phyloP scores from a whole-genome alignment of 2,329 filamentous ascomycete species.

The Alternaria longipes region DNA sequence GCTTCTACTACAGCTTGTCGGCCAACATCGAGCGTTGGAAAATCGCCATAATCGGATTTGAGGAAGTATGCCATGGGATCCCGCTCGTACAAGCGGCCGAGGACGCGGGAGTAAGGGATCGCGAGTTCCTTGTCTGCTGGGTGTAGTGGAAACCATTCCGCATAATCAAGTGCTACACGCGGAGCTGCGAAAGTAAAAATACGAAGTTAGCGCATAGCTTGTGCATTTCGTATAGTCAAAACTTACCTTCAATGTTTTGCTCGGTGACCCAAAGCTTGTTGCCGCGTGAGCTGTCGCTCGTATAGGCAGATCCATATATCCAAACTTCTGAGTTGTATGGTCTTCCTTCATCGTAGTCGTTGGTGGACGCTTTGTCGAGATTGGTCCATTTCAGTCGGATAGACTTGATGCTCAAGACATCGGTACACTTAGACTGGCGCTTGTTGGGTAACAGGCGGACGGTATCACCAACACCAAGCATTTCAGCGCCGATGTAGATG shows the following conservation, averaged over 20 bases:
- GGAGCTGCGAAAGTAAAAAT: conserved; percentile 13
- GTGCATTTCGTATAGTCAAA: too few species aligned
- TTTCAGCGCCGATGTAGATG: conserved; percentile 66
- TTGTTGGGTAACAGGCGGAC: conserved; percentile 58
- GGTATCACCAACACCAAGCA: conserved; percentile 63
- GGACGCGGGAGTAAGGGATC: conserved; percentile 61
- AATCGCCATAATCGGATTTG: conserved; percentile 25
- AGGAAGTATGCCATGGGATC: conserved; percentile 60
- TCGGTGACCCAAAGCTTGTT: conserved; percentile 37
- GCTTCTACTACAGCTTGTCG: conserved; percentile 57
- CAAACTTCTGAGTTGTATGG: conserved; percentile 59
- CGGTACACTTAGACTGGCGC: conserved; percentile 50
- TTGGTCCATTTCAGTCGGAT: conserved; percentile 62
- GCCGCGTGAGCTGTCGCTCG: conserved; percentile 45
- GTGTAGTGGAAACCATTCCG: conserved; percentile 62
- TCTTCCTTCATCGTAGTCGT: conserved; percentile 56
- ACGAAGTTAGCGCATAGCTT: too few species aligned
- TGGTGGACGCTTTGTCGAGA: conserved; percentile 58
- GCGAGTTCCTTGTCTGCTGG: conserved; percentile 52
- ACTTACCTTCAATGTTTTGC: conserved; percentile 6
- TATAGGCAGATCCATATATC: conserved; percentile 62
- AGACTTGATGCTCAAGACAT: conserved; percentile 63
- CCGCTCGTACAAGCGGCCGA: conserved; percentile 65
- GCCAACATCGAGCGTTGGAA: conserved; percentile 54
- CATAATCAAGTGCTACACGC: conserved; percentile 52